Conservation (phyloP, 1,284 basidiomycete species). For the Ganoderma sinense region DNA sequence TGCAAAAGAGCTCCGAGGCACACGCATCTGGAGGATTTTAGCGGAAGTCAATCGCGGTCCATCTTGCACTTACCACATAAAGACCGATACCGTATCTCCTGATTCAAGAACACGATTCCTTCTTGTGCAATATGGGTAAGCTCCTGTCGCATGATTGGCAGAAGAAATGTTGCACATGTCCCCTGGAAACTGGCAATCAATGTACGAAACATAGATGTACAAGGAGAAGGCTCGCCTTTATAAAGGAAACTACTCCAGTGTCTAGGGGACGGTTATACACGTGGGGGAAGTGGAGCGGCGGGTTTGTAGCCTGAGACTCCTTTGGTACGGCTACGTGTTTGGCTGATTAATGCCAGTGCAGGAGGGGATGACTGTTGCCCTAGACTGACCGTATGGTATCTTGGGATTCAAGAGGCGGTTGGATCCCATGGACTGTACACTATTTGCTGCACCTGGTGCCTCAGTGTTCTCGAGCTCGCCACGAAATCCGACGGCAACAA, state of each 20-base stretch:
- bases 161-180: no score
- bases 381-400: neutral
- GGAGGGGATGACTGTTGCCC: neutral
- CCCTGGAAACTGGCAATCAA: no score
- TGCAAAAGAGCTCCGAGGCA: neutral
- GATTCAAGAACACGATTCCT: no score
- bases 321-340: neutral
- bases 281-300: neutral
- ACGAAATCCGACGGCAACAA: neutral
- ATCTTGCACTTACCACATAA: no score
- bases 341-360: neutral
- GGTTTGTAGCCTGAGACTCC: neutral
- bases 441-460: neutral
- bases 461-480: neutral
- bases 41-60: no score
- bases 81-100: no score
- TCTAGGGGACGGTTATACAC: neutral
- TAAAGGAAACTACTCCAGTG: neutral
- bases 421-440: neutral
- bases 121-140: no score
- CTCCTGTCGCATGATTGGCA: no score
- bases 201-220: no score
- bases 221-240: neutral
- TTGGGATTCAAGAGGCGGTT: neutral
- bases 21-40: neutral